Evolutionary conservation across 2,329 filamentous ascomycete genomes (phyloP), one percentile per base, ranked within the genome.

Genomic region (Leptoxyphium fumago): DNA sequence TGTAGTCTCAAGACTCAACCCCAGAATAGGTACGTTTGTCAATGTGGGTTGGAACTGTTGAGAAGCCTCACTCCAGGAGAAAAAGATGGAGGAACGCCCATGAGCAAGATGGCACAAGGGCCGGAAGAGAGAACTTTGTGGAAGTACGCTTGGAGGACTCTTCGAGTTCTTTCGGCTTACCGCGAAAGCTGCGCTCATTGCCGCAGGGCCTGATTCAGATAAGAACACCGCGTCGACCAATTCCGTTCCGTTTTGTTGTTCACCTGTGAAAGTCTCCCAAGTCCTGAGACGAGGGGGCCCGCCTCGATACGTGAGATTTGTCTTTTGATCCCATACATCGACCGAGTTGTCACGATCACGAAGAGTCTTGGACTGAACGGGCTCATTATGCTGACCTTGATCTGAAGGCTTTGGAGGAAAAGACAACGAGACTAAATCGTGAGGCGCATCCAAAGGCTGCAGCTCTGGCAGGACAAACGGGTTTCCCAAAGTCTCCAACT

Each of bases 71-170:
- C 79, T 66, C 69, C 76, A 85, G 0, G 62, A 56, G 58, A 85
- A 91, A 29, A 91, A 72, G 1, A 82, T 68, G 0, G 84, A 88
- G 34, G 78, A 79, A 40, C 82, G 72, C 0, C 84, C 84, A 5
- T 87, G 71, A 0, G 77, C 75, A 1, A 89, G 65, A 10, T 77
- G 73, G 48, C 82, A 67, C 1, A 89, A 64, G 10, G 78, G 80
- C 14, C 61, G 55, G 2, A 71, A 47, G 3, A 64, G 53, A 2
- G 62, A 51, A 39, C 64, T 52, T 13, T 55, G 54, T 14, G 61
- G 61, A 2, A 70, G 38, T 5, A 69, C 53, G 26, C 58, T 59
- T 11, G 58, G 60, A 69, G 54, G 43, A 60, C 66, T 48, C 70
- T 73, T 21, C 59, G 59, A 14, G 57, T 52, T 50, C 41, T 48